Base-by-base conservation (phyloP, 2,329 filamentous ascomycete genomes). In the Colletotrichum liaoningense region DNA sequence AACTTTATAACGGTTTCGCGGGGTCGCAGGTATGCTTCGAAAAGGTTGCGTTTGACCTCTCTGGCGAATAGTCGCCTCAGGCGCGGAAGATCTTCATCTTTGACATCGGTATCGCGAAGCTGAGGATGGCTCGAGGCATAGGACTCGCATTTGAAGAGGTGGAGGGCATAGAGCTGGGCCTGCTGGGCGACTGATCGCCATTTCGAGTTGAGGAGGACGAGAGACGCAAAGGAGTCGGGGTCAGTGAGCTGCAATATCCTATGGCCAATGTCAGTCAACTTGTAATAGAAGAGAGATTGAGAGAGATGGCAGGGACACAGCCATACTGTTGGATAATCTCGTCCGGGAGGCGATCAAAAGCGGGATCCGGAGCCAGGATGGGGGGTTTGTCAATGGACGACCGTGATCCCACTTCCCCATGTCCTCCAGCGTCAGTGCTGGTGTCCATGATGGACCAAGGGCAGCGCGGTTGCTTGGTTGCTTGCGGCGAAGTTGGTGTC, bases 31-130 rank as follows among this genome's bases (percentile, higher is more conserved):
- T 94, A 95, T 46, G 92, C 90, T 77, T 94, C 91, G 80, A 95
- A 96, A 62, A 95, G 86, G 82, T 94, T 94, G 70, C 93, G 89
- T 82, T 94, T 94, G 76, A 93, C 89, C 79, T 95, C 92, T 63
- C 87, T 87, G 9, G 90, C 88, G 79, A 97, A 95, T 30, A 90
- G 85, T 24, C 86, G 87, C 69, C 93, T 92, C 38, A 96, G 84
- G 24, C 81, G 83, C 57, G 88, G 86, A 5, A 96, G 85, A 69
- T 89, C 86, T 38, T 87, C 84, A 62, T 87, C 84, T 66, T 79
- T 81, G 55, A 83, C 81, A 62, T 82, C 78, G 24, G 82, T 73
- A 56, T 83, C 80, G 54, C 79, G 75, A 28, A 83, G 76, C n/a
- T 80, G 79, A 19, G 79, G 79, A 76, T 90, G 87, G 78, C 85